A percentile compares a stretch with the other conserved stretches of the same genome.
These are phyloP conservation scores for Spathaspora hagerdaliae DNA, from an alignment of 805 yeast species.

Conservation along the genomic window DNA sequence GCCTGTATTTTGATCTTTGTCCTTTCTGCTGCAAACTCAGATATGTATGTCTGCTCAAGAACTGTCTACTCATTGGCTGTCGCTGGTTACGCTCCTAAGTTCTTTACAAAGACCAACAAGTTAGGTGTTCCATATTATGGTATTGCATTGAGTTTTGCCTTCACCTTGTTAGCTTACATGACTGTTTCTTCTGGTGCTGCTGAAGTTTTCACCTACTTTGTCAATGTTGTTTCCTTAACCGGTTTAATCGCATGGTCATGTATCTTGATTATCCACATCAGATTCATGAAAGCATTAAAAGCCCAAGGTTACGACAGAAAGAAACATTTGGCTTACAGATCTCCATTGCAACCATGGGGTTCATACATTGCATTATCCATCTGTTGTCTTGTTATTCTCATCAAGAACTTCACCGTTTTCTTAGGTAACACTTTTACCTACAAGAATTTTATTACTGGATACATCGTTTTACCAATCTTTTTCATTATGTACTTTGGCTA, in stretches of 20 bases:
- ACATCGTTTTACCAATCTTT: slow-evolving; percentile 69
- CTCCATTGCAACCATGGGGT: slow-evolving; percentile 70
- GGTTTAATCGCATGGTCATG: slow-evolving; percentile 75
- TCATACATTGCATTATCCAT: slow-evolving; percentile 53
- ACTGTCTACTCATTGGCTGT: slow-evolving; percentile 67
- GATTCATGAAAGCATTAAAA: slow-evolving; percentile 59
- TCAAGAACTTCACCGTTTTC: slow-evolving; percentile 73
- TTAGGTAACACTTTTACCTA: slow-evolving; percentile 53
- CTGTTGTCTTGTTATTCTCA: slow-evolving; percentile 53
- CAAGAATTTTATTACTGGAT: slow-evolving; percentile 71
- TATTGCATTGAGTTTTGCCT: slow-evolving; percentile 44
- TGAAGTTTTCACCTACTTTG: slow-evolving; percentile 62
- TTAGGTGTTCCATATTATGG: slow-evolving; percentile 71
- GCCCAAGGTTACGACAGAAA: slow-evolving; percentile 63
- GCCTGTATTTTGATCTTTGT: slow-evolving; percentile 75
- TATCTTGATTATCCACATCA: slow-evolving; percentile 62
- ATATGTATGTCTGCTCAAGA: slow-evolving; percentile 74
- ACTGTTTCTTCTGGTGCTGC: slow-evolving; percentile 54
- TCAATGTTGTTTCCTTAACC: slow-evolving; percentile 71
- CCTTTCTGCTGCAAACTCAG: slow-evolving; percentile 79
- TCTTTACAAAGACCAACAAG: slow-evolving; percentile 61
- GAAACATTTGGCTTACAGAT: slow-evolving; percentile 50
- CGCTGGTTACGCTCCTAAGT: slow-evolving; percentile 69
- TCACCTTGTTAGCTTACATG: slow-evolving; percentile 70
- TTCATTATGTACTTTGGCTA: slow-evolving; percentile 52